Evolutionary conservation across 306 rosid species (phyloP).

Genomic region (Oxytropis ochrocephala): DNA sequence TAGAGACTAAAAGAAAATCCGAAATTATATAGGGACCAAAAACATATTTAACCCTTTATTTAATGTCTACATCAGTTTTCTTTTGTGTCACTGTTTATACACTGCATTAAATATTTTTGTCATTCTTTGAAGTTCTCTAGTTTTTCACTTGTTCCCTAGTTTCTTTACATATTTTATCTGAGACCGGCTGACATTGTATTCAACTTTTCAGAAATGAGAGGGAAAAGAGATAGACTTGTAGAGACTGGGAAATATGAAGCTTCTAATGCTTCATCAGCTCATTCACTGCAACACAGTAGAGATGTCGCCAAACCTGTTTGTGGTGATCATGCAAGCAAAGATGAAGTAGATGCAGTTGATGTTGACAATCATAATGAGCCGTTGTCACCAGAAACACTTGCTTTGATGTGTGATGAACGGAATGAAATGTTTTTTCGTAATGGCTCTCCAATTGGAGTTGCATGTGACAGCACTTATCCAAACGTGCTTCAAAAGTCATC

Average conservation of each 20-base stretch:
- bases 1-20: too few relatives aligned
- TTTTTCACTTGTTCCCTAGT: slow-evolving; percentile 1
- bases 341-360: slow-evolving; percentile 37
- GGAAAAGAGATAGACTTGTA: slow-evolving; percentile 9
- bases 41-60: too few relatives aligned
- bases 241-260: slow-evolving; percentile 21
- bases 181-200: slow-evolving; percentile 1
- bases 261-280: slow-evolving; percentile 31
- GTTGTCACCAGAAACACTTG: slow-evolving; percentile 64
- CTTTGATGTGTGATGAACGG: slow-evolving; percentile 76
- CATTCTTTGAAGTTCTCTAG: background rate
- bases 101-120: slow-evolving; percentile 5
- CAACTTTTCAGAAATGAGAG: slow-evolving; percentile 34
- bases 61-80: background rate
- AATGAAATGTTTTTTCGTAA: slow-evolving; percentile 37
- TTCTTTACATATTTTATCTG: background rate
- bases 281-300: slow-evolving; percentile 26
- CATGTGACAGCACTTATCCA: slow-evolving; percentile 11
- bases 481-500: slow-evolving; percentile 32
- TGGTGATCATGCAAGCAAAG: slow-evolving; percentile 22
- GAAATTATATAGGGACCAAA: too few relatives aligned
- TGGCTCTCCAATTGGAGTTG: slow-evolving; percentile 30
- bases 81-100: background rate
- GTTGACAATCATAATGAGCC: slow-evolving; percentile 33
- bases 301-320: slow-evolving; percentile 21